phyloP scores from a whole-genome alignment of 495 filamentous ascomycete species.

The Neurospora sp. region DNA sequence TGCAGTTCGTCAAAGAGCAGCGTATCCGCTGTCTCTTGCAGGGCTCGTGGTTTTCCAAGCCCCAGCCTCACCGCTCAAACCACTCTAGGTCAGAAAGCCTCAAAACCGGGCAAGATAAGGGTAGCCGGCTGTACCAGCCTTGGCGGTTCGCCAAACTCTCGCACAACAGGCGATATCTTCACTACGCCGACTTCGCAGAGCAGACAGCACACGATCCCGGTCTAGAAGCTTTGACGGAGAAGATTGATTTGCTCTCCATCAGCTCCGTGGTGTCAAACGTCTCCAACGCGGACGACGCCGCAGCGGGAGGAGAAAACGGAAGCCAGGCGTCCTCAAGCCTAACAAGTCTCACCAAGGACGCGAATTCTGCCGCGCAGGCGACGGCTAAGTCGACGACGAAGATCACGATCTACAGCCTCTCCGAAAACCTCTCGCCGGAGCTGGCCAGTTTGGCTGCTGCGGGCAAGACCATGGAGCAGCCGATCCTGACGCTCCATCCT shows the following conservation, averaged over 20 bases:
- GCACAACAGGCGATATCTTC: conserved; percentile 82
- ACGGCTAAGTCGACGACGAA: conserved; percentile 55
- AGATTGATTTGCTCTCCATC: conserved; percentile 80
- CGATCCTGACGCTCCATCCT: conserved; percentile 74
- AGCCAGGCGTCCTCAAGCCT: conserved; percentile 11
- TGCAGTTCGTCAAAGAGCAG: conserved; percentile 95
- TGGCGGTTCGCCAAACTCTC: conserved; percentile 85
- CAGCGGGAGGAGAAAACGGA: conserved; percentile 1
- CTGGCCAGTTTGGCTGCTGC: background rate
- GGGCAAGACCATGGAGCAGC: conserved; percentile 35
- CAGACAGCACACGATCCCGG: conserved; percentile 55
- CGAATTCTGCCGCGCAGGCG: conserved; percentile 16
- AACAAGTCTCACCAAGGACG: conserved; percentile 19
- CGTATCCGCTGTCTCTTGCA: conserved; percentile 83
- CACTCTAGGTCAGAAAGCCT: background rate
- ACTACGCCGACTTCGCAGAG: conserved; percentile 78
- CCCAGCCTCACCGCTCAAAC: conserved; percentile 14
- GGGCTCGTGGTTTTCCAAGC: conserved; percentile 81
- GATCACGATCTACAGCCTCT: conserved; percentile 81
- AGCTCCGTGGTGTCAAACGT: conserved; percentile 93
- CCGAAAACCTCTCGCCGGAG: conserved; percentile 14
- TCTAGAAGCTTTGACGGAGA: conserved; percentile 65
- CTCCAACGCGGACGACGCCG: conserved; percentile 44
- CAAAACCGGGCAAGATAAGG: conserved; percentile 11
- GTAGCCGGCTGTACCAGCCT: conserved; percentile 27